Base-by-base conservation (phyloP, 441 rosid genomes). In the Jatropha podagrica region DNA sequence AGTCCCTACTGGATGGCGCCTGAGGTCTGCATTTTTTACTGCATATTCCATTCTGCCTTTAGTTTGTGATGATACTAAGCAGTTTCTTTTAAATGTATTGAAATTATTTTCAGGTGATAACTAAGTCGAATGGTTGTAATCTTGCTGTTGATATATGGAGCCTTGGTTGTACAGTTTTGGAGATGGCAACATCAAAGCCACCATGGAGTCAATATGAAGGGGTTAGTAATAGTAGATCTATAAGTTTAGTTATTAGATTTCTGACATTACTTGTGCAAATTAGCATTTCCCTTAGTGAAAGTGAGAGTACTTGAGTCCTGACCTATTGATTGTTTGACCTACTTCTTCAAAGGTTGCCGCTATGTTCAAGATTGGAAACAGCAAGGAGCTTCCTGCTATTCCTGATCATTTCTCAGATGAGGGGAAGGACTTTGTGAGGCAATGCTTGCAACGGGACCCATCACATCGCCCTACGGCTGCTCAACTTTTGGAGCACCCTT, bases 1-100 rank as follows among this genome's bases (percentile, higher is more conserved):
- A 96, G 99, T 83, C 99, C 99, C 18, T 91, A 94, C 81, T 96
- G 99, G 99, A 92, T 96, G 98, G 99, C 99, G 78, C 99, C 99
- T 68, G 99, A 96, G 99, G 99, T 92, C 63, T 59, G 84, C 71
- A 49, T 77, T 66, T 42, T 82, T 44, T 15, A 37, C 7, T 27
- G 41, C 51, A 27, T 59, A 18, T 37, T 69, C 38, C 52, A 52
- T 51, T 52, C 66, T 71, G 18, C 64, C 52, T 60, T 77, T 72
- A 7, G 76, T 69, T 49, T 74, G 42, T 76, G 71, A 42, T 68
- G 71, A 76, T 73, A 63, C 72, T 44, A 75, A 51, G 13, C 73
- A 56, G 80, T 75, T 12, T 83, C 23, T 46, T 56, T 41, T 40
- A 27, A 42, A 51, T 32, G n/a, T 27, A 9, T 44, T 17, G 7